phyloP scores from a whole-genome alignment of 129 eudicot species.

The Arctium lappa region DNA sequence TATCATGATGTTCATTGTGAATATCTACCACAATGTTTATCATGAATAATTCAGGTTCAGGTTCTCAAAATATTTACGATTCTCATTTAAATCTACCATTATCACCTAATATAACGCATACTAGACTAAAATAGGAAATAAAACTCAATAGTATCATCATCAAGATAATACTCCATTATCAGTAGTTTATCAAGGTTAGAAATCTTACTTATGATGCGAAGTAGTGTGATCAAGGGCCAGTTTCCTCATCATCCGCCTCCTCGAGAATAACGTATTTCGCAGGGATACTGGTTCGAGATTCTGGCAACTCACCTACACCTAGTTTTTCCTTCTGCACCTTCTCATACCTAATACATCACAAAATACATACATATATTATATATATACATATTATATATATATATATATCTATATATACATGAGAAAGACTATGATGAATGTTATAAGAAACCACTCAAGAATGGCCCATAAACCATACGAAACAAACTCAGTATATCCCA shows the following conservation, averaged over 20 bases:
- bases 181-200: not conserved
- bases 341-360: slow-evolving; percentile 45
- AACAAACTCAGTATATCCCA: no score
- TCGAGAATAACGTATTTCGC: slow-evolving; percentile 81
- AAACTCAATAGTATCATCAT: not conserved
- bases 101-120: not conserved
- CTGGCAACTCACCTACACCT: slow-evolving; percentile 30
- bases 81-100: not conserved
- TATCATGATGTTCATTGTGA: not conserved
- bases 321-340: slow-evolving; percentile 60
- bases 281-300: slow-evolving; percentile 29
- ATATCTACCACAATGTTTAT: not conserved
- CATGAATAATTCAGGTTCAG: not conserved
- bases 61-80: not conserved
- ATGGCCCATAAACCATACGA: no score
- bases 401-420: not conserved
- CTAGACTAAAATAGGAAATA: not conserved
- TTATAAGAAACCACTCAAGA: not conserved
- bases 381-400: not conserved
- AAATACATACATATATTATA: not conserved
- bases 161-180: not conserved
- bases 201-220: slow-evolving; percentile 13
- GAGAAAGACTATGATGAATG: not conserved
- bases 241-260: slow-evolving; percentile 70
- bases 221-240: slow-evolving; percentile 22